Evolutionary conservation across 2,329 filamentous ascomycete species (phyloP).

Genomic region (Botrytis byssoidea): DNA sequence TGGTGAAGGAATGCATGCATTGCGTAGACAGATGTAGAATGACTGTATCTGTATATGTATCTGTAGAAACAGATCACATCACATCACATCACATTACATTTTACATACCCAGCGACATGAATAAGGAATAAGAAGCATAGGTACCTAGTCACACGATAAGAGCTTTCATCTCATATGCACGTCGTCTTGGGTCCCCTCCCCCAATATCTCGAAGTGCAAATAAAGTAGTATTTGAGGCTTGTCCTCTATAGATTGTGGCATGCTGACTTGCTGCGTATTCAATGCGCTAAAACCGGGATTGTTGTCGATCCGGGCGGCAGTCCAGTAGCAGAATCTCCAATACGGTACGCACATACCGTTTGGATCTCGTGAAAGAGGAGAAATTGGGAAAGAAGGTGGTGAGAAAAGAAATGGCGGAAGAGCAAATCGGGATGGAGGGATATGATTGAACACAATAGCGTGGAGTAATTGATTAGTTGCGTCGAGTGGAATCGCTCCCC

Average conservation of each 20-base stretch:
- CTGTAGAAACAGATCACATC: background rate
- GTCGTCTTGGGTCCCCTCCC: background rate
- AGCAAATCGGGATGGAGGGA: background rate
- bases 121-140: background rate
- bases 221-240: slow-evolving; percentile 4
- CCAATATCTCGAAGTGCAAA: slow-evolving; percentile 1
- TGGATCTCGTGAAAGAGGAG: background rate
- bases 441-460: background rate
- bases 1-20: slow-evolving; percentile 2
- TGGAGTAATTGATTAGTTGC: background rate
- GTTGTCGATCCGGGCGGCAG: slow-evolving; percentile 16
- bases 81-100: slow-evolving; percentile 7
- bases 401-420: background rate
- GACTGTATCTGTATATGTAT: background rate
- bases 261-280: background rate
- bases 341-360: slow-evolving; percentile 9
- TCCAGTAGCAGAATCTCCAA: background rate
- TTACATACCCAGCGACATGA: background rate
- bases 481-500: background rate
- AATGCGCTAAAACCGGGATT: background rate
- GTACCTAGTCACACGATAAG: background rate
- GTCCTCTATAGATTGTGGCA: slow-evolving; percentile 2
- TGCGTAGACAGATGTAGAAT: background rate
- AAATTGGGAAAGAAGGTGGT: background rate
- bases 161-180: background rate